Conservation (phyloP, 441 rosid genomes). For the Gossypium davidsonii region DNA sequence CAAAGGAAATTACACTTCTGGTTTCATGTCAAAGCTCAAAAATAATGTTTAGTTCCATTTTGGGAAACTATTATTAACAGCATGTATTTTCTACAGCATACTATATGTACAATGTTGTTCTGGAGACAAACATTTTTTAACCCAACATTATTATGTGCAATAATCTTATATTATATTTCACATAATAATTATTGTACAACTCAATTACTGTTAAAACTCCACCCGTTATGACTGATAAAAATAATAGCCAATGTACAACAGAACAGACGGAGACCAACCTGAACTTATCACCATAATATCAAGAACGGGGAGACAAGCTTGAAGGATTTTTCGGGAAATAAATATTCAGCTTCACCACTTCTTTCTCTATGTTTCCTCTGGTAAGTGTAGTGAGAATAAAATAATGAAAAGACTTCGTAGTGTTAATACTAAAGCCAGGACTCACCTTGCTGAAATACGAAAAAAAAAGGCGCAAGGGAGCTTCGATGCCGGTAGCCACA, state of each 20-base stretch:
- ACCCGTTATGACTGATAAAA: not conserved
- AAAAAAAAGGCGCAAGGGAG: conserved; percentile 15
- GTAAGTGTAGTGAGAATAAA: not conserved
- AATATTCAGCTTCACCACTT: conserved; percentile 19
- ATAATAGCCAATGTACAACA: conserved; percentile 7
- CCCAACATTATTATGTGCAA: not conserved
- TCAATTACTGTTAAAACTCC: not conserved
- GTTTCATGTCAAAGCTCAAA: not conserved
- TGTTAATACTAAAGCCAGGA: conserved; percentile 22
- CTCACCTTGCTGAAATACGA: conserved; percentile 23
- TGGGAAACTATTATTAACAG: not conserved
- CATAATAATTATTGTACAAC: not conserved
- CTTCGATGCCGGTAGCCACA: not conserved
- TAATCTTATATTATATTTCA: not conserved
- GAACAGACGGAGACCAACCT: not conserved
- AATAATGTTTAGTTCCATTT: not conserved
- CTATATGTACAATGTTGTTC: conserved; percentile 7
- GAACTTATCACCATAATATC: not conserved
- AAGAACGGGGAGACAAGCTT: not conserved
- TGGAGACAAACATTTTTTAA: not conserved
- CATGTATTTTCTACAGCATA: not conserved
- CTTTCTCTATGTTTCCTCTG: conserved; percentile 8
- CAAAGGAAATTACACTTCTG: not conserved
- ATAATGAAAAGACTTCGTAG: conserved; percentile 1
- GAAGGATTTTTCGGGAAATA: not conserved